A percentile compares a stretch with the other conserved stretches of the same genome.
Conservation (phyloP, 306 rosid genomes). For the Vachellia pachyceras region DNA sequence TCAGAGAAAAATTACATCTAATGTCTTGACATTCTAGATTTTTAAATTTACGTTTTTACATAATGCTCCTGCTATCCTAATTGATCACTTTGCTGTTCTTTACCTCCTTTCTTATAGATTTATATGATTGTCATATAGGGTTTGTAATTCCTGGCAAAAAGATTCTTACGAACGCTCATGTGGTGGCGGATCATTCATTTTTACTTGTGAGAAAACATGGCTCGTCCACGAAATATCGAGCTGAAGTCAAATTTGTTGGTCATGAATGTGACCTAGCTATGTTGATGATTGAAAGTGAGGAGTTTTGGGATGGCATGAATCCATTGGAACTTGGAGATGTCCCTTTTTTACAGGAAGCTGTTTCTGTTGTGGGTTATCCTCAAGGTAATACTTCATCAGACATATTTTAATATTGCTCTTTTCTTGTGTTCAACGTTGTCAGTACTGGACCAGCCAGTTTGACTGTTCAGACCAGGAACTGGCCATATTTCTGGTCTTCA, state of each 20-base stretch:
- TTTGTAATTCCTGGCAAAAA: conserved; percentile 71
- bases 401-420: neutral
- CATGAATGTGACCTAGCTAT: conserved; percentile 94
- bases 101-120: conserved; percentile 10
- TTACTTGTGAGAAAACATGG: conserved; percentile 96
- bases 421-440: neutral
- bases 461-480: neutral
- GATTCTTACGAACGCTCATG: conserved; percentile 94
- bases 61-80: neutral
- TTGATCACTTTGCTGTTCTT: conserved; percentile 9
- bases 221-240: conserved; percentile 82
- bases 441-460: neutral
- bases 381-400: conserved; percentile 57
- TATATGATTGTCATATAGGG: conserved; percentile 53
- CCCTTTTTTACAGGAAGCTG: conserved; percentile 88
- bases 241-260: conserved; percentile 83
- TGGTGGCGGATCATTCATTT: conserved; percentile 87
- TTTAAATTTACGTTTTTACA: neutral
- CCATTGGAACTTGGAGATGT: conserved; percentile 78
- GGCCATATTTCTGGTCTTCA: neutral
- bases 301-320: conserved; percentile 80
- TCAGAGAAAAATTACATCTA: neutral
- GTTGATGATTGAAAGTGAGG: conserved; percentile 61
- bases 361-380: conserved; percentile 94
- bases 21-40: neutral